These are phyloP conservation scores for Hypholoma sublateritium DNA, from an alignment of 768 basidiomycete genomes.

Conservation along the genomic window DNA sequence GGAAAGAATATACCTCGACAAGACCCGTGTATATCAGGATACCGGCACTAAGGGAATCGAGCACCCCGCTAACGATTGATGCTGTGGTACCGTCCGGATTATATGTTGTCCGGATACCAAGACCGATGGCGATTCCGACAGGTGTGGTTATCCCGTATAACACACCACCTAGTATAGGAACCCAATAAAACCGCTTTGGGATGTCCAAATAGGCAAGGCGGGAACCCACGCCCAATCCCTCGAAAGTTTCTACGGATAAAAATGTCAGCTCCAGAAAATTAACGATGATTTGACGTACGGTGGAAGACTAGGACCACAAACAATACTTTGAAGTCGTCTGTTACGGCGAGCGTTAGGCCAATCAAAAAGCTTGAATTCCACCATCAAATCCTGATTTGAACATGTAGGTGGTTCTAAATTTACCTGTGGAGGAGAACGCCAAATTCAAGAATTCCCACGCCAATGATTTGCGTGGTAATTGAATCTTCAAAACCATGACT, in stretches of 20 bases:
- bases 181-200: conserved; percentile 48
- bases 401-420: not conserved
- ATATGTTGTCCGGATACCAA: conserved; percentile 75
- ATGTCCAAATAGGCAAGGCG: conserved; percentile 79
- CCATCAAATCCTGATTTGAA: not conserved
- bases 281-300: conserved; percentile 52
- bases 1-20: conserved; percentile 58
- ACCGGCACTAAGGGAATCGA: conserved; percentile 85
- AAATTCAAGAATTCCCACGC: conserved; percentile 91
- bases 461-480: conserved; percentile 71
- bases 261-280: not conserved
- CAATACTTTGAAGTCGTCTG: conserved; percentile 75
- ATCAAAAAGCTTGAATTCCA: conserved; percentile 62
- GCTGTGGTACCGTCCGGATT: conserved; percentile 78
- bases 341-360: conserved; percentile 92
- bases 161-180: conserved; percentile 60
- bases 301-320: conserved; percentile 92
- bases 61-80: conserved; percentile 77
- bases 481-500: conserved; percentile 34
- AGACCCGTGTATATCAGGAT: conserved; percentile 87
- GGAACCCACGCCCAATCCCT: conserved; percentile 91
- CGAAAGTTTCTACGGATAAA: conserved; percentile 72
- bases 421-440: conserved; percentile 87
- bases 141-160: conserved; percentile 82
- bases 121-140: conserved; percentile 82